Conservation (phyloP, 768 basidiomycete species). For the Lentinula detonsa region DNA sequence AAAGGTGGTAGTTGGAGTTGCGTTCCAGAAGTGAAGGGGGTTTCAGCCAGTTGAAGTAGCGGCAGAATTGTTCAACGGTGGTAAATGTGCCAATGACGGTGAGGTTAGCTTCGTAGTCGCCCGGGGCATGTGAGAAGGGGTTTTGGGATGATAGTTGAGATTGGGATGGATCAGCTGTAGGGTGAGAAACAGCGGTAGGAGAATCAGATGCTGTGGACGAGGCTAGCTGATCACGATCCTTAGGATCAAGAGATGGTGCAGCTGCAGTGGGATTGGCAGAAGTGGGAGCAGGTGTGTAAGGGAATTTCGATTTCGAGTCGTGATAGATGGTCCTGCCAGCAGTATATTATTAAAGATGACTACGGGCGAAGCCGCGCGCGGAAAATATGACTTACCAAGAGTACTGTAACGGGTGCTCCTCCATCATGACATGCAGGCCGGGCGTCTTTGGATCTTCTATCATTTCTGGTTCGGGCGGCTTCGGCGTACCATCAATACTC, state of each 20-base stretch:
- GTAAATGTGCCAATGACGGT: conserved; percentile 85
- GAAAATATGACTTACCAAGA: conserved; percentile 49
- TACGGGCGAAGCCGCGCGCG: too few relatives aligned
- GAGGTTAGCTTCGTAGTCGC: conserved; percentile 81
- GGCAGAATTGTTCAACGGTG: conserved; percentile 86
- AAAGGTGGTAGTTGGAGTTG: conserved; percentile 92
- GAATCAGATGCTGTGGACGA: conserved; percentile 11
- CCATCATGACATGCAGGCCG: conserved; percentile 60
- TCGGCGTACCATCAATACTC: conserved; percentile 56
- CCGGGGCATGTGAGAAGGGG: conserved; percentile 35
- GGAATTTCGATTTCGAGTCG: conserved; percentile 74
- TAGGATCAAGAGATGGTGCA: background rate
- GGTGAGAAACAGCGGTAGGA: conserved; percentile 11
- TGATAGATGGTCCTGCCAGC: conserved; percentile 78
- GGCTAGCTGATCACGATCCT: background rate
- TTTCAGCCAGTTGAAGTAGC: conserved; percentile 93
- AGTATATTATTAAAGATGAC: too few relatives aligned
- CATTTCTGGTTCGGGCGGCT: conserved; percentile 72
- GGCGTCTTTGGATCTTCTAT: conserved; percentile 82
- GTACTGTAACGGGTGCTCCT: conserved; percentile 82
- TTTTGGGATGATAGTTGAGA: background rate
- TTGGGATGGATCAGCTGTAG: conserved; percentile 19
- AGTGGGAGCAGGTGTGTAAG: conserved; percentile 42
- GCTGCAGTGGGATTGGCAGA: conserved; percentile 6
- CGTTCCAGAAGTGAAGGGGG: conserved; percentile 83